phyloP scores from a whole-genome alignment of 208 protist genomes.

The Trypanosoma mega region DNA sequence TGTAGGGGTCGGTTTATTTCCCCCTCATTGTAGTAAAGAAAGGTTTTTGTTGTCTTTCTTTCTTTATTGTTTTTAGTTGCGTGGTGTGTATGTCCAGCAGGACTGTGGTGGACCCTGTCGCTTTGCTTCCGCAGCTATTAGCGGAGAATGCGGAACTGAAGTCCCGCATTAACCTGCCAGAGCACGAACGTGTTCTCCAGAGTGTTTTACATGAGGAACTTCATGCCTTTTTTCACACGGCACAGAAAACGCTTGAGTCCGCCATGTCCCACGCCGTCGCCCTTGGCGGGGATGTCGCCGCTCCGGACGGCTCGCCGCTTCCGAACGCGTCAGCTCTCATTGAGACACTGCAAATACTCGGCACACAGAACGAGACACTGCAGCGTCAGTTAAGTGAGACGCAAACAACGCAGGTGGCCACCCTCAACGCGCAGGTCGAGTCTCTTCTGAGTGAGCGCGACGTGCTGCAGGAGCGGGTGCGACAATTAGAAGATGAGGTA shows the following conservation, averaged over 20 bases:
- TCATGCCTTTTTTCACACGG: slow-evolving; percentile 52
- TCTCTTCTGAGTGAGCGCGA: slow-evolving; percentile 42
- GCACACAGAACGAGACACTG: slow-evolving; percentile 36
- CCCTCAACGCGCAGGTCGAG: slow-evolving; percentile 52
- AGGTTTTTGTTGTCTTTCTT: too few relatives aligned
- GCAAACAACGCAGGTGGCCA: slow-evolving; percentile 31
- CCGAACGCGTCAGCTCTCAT: slow-evolving; percentile 20
- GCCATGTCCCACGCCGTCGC: slow-evolving; percentile 10
- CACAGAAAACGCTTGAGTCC: slow-evolving; percentile 15
- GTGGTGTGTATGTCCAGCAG: not conserved
- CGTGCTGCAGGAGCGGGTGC: slow-evolving; percentile 31
- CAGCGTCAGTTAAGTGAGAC: slow-evolving; percentile 34
- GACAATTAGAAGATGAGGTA: slow-evolving; percentile 15
- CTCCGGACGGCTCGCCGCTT: too few relatives aligned
- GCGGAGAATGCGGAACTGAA: slow-evolving; percentile 57
- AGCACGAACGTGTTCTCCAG: slow-evolving; percentile 54
- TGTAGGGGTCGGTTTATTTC: too few relatives aligned
- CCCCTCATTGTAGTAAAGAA: too few relatives aligned
- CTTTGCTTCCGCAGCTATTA: slow-evolving; percentile 38
- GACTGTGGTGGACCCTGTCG: slow-evolving; percentile 5
- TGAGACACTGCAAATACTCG: slow-evolving; percentile 37
- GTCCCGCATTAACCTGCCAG: slow-evolving; percentile 35
- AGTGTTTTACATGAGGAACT: slow-evolving; percentile 52
- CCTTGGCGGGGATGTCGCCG: slow-evolving; percentile 4
- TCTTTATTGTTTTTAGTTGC: too few relatives aligned